These are phyloP conservation scores for Lactarius sanguifluus DNA, from an alignment of 768 basidiomycete genomes.

Conservation along the genomic window DNA sequence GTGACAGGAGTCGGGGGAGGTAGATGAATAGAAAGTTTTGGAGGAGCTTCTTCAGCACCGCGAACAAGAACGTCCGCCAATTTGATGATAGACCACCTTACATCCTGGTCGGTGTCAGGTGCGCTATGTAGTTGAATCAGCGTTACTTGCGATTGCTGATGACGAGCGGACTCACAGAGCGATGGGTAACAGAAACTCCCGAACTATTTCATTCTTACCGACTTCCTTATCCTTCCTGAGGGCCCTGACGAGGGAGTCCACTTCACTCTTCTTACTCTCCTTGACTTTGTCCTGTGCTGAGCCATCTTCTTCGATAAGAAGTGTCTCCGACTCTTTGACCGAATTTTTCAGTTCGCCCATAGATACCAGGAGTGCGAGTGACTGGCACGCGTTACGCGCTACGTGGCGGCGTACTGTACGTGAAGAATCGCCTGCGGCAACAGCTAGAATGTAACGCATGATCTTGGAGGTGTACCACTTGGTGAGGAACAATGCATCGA, in stretches of 20 bases:
- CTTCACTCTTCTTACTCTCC: slow-evolving; percentile 73
- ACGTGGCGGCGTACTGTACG: slow-evolving; percentile 83
- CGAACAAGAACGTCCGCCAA: slow-evolving; percentile 86
- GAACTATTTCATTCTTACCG: slow-evolving; percentile 72
- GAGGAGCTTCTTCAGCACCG: slow-evolving; percentile 77
- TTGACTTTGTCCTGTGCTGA: slow-evolving; percentile 66
- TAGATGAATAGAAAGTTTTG: slow-evolving; percentile 84
- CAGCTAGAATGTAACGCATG: slow-evolving; percentile 83
- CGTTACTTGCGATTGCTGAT: neutral
- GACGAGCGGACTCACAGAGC: slow-evolving; percentile 58
- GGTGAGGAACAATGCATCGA: slow-evolving; percentile 89
- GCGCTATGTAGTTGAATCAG: slow-evolving; percentile 45
- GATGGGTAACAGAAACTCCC: slow-evolving; percentile 80
- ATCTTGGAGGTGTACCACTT: slow-evolving; percentile 85
- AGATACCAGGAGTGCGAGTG: slow-evolving; percentile 79
- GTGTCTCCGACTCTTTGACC: slow-evolving; percentile 68
- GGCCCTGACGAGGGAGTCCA: slow-evolving; percentile 82
- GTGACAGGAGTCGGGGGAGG: slow-evolving; percentile 62
- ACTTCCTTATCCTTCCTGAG: slow-evolving; percentile 86
- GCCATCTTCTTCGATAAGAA: slow-evolving; percentile 87
- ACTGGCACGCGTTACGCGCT: slow-evolving; percentile 80
- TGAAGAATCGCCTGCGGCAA: slow-evolving; percentile 85
- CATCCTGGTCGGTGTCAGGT: slow-evolving; percentile 78
- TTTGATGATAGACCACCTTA: slow-evolving; percentile 89
- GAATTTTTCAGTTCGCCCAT: slow-evolving; percentile 88